These are phyloP conservation scores for Citrus mangshanensis DNA, from an alignment of 345 rosid genomes.

Conservation along the genomic window DNA sequence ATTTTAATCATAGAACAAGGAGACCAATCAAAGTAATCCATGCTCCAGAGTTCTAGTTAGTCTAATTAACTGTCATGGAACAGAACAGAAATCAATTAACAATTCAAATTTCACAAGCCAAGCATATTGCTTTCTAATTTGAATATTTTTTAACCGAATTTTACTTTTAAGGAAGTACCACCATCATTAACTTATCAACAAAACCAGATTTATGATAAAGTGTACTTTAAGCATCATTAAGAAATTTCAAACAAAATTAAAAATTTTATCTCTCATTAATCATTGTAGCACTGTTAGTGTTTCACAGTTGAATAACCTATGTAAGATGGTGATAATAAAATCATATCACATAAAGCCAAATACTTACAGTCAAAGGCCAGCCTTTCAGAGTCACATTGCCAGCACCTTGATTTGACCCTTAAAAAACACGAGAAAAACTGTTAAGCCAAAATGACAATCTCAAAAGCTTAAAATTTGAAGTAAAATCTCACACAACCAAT, in stretches of 20 bases:
- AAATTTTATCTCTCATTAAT: not conserved
- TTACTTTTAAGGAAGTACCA: not conserved
- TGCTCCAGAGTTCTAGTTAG: not conserved
- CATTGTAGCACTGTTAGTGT: not conserved
- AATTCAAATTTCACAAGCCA: not conserved
- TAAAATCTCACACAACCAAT: not conserved
- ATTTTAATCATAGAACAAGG: not conserved
- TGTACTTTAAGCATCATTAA: not conserved
- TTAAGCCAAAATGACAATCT: conserved; percentile 2
- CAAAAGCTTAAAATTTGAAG: not conserved
- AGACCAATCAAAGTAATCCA: not conserved
- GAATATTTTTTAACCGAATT: not conserved
- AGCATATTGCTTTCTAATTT: not conserved
- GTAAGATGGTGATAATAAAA: not conserved
- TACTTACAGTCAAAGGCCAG: conserved; percentile 64
- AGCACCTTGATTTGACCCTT: conserved; percentile 54
- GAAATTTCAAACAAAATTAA: not conserved
- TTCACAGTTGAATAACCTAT: not conserved
- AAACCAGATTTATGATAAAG: not conserved
- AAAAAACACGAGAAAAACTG: conserved; percentile 5
- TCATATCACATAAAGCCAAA: not conserved
- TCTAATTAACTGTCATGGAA: not conserved
- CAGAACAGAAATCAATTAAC: not conserved
- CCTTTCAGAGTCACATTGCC: conserved; percentile 60
- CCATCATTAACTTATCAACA: not conserved